phyloP scores from a whole-genome alignment of 2,329 filamentous ascomycete species.

The Curvularia spicifera region DNA sequence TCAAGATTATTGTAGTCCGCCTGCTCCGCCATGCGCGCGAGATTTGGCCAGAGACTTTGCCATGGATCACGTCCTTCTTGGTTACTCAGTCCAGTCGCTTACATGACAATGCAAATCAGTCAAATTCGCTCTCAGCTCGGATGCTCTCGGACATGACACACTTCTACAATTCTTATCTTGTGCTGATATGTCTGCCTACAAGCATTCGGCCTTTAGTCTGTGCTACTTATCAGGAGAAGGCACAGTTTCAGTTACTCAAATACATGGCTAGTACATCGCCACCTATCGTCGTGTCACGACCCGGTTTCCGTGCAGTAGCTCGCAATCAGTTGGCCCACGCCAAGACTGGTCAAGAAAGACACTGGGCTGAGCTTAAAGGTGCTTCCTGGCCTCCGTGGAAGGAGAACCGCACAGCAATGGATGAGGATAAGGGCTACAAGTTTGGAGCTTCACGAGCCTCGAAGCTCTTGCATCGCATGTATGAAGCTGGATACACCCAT shows the following conservation, averaged over 20 bases:
- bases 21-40: constrained; percentile 41
- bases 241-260: constrained; percentile 63
- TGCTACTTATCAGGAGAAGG: constrained; percentile 59
- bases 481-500: constrained; percentile 63
- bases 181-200: constrained; percentile 57
- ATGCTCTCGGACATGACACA: constrained; percentile 39
- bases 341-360: constrained; percentile 62
- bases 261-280: constrained; percentile 64
- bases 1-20: constrained; percentile 36
- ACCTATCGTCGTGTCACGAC: constrained; percentile 61
- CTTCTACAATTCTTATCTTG: constrained; percentile 59
- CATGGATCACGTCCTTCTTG: constrained; percentile 41
- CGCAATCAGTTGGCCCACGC: constrained; percentile 63
- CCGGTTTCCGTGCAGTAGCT: constrained; percentile 64
- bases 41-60: constrained; percentile 41
- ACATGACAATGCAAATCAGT: constrained; percentile 4
- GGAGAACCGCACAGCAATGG: constrained; percentile 65
- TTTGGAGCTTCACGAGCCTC: constrained; percentile 65
- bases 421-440: constrained; percentile 62
- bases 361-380: constrained; percentile 66
- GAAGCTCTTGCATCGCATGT: constrained; percentile 62
- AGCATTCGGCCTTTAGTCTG: constrained; percentile 58
- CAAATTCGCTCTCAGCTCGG: constrained; percentile 5
- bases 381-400: constrained; percentile 71
- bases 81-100: constrained; percentile 32